Conservation (phyloP, 2,329 filamentous ascomycete genomes). For the Calycina herbarum region DNA sequence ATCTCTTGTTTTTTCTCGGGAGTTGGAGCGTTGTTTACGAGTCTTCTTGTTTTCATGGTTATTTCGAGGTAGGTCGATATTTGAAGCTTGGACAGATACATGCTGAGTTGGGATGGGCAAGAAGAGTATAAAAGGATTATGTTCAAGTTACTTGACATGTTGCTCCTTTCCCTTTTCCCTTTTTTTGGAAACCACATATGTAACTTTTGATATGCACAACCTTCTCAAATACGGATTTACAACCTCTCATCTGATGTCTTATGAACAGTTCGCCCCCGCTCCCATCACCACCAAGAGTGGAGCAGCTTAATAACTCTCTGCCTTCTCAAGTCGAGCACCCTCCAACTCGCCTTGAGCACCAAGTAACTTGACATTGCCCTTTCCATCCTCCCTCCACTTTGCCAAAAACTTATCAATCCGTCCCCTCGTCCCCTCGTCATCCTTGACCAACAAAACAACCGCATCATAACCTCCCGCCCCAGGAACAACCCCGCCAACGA, state of each 20-base stretch:
- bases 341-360: slow-evolving; percentile 72
- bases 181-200: background rate
- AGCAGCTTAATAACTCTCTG: slow-evolving; percentile 19
- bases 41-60: too few relatives aligned
- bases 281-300: background rate
- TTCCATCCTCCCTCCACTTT: slow-evolving; percentile 62
- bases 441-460: slow-evolving; percentile 74
- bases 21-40: too few relatives aligned
- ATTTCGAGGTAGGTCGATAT: too few relatives aligned
- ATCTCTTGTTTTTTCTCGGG: too few relatives aligned
- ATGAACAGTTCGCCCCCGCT: background rate
- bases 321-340: slow-evolving; percentile 54
- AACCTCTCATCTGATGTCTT: background rate
- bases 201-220: background rate
- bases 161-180: background rate
- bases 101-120: too few relatives aligned
- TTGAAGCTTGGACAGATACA: too few relatives aligned
- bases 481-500: slow-evolving; percentile 88
- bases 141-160: too few relatives aligned
- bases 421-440: slow-evolving; percentile 64
- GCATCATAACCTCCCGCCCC: slow-evolving; percentile 95
- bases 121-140: too few relatives aligned
- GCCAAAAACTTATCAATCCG: slow-evolving; percentile 62
- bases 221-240: background rate
- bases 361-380: slow-evolving; percentile 66